phyloP scores from a whole-genome alignment of 768 basidiomycete species.

The Leccinum variicolor region DNA sequence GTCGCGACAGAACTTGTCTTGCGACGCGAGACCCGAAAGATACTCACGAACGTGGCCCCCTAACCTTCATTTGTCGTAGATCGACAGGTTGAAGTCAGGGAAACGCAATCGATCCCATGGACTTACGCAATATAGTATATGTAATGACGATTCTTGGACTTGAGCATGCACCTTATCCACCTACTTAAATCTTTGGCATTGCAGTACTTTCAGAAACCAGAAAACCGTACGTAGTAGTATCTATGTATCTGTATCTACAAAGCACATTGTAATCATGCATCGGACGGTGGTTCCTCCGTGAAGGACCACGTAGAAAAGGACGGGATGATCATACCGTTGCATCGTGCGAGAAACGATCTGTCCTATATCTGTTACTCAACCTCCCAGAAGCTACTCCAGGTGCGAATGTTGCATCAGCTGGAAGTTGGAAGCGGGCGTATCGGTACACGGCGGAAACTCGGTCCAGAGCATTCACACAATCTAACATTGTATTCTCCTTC shows the following conservation, averaged over 20 bases:
- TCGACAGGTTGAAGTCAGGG: neutral
- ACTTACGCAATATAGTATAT: neutral
- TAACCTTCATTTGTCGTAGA: neutral
- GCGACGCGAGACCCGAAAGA: neutral
- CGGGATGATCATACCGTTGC: neutral
- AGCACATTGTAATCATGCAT: too few species aligned
- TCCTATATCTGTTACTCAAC: neutral
- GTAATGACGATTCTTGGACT: neutral
- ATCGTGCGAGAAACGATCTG: neutral
- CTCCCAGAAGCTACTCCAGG: neutral
- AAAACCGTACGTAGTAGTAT: neutral
- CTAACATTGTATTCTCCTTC: constrained; percentile 1
- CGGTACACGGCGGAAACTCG: neutral
- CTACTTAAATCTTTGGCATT: neutral
- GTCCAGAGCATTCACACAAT: neutral
- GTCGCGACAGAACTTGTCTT: constrained; percentile 6
- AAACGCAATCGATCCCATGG: neutral
- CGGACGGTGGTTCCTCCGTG: neutral
- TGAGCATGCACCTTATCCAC: neutral
- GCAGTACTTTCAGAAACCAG: neutral
- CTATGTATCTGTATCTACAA: neutral
- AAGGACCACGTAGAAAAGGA: neutral
- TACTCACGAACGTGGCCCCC: neutral
- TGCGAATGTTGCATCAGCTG: neutral
- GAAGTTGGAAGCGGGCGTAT: neutral